Evolutionary conservation across 1,284 basidiomycete species (phyloP).

Genomic region (Melampsora allii-populina): DNA sequence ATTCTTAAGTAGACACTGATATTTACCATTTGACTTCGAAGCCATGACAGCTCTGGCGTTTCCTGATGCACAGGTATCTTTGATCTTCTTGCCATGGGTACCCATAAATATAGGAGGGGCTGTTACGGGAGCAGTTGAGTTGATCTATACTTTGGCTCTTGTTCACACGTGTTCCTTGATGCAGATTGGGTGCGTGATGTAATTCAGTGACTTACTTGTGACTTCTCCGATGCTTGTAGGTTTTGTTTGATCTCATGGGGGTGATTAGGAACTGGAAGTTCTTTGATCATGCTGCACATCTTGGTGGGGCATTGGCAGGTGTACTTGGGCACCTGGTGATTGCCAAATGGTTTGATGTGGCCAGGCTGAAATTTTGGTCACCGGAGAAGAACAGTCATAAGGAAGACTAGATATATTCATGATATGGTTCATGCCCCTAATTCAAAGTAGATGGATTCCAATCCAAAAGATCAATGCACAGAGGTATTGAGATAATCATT

Average conservation of each 20-base stretch:
- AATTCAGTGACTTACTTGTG: background rate
- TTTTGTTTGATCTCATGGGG: constrained; percentile 46
- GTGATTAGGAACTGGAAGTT: constrained; percentile 47
- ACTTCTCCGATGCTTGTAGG: constrained; percentile 14
- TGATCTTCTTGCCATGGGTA: constrained; percentile 50
- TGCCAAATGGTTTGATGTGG: constrained; percentile 41
- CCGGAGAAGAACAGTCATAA: background rate
- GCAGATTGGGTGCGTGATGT: background rate
- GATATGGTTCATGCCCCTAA: too few relatives aligned
- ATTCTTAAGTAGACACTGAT: background rate
- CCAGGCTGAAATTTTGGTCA: constrained; percentile 21
- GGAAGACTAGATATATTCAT: background rate
- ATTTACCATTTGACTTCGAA: background rate
- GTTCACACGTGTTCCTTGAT: background rate
- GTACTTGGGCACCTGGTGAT: constrained; percentile 21
- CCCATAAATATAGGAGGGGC: constrained; percentile 47
- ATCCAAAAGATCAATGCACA: too few relatives aligned
- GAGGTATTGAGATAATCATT: too few relatives aligned
- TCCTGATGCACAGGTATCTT: constrained; percentile 46
- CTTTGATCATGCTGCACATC: constrained; percentile 49
- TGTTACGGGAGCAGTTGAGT: constrained; percentile 39
- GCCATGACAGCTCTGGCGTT: constrained; percentile 47
- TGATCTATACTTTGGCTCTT: background rate
- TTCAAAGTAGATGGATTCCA: too few relatives aligned
- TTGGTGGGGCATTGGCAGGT: constrained; percentile 46